Evolutionary conservation across 2,329 filamentous ascomycete genomes (phyloP).

Genomic region (Ceratocystis huliohia): DNA sequence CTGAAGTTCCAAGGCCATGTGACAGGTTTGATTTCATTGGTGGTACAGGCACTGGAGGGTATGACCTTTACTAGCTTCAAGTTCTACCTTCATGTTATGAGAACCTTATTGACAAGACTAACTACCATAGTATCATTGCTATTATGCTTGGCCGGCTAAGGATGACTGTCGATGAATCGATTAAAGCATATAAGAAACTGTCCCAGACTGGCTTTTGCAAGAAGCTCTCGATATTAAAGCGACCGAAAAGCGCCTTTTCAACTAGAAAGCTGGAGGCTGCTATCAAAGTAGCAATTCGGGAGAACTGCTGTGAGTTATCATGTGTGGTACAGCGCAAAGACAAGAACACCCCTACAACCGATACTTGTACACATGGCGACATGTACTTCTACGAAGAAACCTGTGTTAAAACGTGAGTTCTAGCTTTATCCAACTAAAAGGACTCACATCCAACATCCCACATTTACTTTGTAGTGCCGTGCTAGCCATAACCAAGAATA

Average conservation of each 20-base stretch:
- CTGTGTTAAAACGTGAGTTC: too few relatives aligned
- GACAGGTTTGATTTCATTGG: conserved; percentile 27
- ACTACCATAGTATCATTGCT: neutral
- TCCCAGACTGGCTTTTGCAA: neutral
- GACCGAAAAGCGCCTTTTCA: neutral
- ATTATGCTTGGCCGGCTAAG: neutral
- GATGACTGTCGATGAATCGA: neutral
- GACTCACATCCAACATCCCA: too few relatives aligned
- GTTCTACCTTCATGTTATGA: too few relatives aligned
- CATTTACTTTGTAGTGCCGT: too few relatives aligned
- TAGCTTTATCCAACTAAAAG: too few relatives aligned
- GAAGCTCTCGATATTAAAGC: accelerated
- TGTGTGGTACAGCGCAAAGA: neutral
- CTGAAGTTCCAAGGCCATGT: conserved; percentile 23
- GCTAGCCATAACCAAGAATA: too few relatives aligned
- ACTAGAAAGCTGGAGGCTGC: neutral
- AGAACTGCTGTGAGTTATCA: neutral
- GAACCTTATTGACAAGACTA: too few relatives aligned
- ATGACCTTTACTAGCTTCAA: neutral
- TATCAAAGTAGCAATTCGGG: neutral
- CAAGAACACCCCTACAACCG: neutral
- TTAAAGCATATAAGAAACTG: neutral
- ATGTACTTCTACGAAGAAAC: neutral
- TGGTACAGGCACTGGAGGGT: conserved; percentile 27
- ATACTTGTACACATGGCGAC: neutral